A percentile compares a stretch with the other conserved stretches of the same genome.
phyloP scores from a whole-genome alignment of 768 basidiomycete genomes.

The Omphalotus guepiniiformis region DNA sequence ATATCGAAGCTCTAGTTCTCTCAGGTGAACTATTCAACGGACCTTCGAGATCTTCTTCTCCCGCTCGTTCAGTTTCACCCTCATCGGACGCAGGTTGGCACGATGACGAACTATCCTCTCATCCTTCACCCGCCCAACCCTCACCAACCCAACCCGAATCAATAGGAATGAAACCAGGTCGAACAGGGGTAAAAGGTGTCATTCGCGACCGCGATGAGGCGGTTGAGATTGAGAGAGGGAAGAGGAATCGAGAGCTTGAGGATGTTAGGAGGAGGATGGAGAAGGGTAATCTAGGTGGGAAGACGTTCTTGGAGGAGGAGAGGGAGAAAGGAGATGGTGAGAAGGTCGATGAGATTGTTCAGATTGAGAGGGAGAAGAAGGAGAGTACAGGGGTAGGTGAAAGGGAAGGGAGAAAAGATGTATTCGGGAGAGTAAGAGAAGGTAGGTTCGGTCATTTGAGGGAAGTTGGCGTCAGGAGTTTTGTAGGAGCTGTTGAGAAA shows the following conservation, averaged over 20 bases:
- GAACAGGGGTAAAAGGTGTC: constrained; percentile 87
- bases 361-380: constrained; percentile 36
- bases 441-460: constrained; percentile 74
- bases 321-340: constrained; percentile 47
- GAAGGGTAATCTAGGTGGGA: constrained; percentile 58
- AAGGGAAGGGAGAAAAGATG: constrained; percentile 30
- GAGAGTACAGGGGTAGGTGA: too few species aligned
- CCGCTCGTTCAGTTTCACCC: constrained; percentile 58
- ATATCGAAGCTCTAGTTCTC: constrained; percentile 70
- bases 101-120: constrained; percentile 41
- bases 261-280: constrained; percentile 57
- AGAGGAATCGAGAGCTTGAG: constrained; percentile 47
- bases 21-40: constrained; percentile 74
- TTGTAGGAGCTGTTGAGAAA: constrained; percentile 68
- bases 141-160: constrained; percentile 38
- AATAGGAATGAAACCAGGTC: constrained; percentile 81
- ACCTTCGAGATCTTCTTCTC: constrained; percentile 51
- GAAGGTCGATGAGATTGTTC: constrained; percentile 41
- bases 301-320: constrained; percentile 77
- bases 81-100: constrained; percentile 42
- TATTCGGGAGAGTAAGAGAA: constrained; percentile 45
- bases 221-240: constrained; percentile 46
- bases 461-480: constrained; percentile 74
- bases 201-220: constrained; percentile 80
- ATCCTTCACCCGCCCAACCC: constrained; percentile 22